These are phyloP conservation scores for Dentipellis sp. DNA, from an alignment of 768 basidiomycete species.

Conservation along the genomic window DNA sequence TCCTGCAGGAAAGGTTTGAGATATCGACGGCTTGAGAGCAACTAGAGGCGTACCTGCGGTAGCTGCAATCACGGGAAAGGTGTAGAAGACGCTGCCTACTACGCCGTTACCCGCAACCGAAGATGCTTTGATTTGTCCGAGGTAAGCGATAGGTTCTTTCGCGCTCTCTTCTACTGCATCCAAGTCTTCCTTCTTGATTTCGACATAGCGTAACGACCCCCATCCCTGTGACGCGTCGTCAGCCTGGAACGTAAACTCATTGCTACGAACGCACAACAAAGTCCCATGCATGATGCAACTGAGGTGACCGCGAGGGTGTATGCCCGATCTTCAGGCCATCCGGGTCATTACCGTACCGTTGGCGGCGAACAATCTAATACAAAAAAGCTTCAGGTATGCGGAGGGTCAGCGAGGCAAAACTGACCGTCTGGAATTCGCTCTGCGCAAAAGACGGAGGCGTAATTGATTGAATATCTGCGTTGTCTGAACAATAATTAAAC, in stretches of 20 bases:
- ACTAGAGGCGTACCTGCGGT: background rate
- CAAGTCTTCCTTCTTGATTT: conserved; percentile 6
- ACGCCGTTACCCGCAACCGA: conserved; percentile 13
- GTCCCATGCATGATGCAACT: conserved; percentile 10
- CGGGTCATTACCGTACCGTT: conserved; percentile 6
- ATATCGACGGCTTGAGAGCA: background rate
- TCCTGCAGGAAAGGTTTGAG: conserved; percentile 1
- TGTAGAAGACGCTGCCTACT: conserved; percentile 13
- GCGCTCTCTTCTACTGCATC: conserved; percentile 4
- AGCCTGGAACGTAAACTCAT: background rate
- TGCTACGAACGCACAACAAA: conserved; percentile 3
- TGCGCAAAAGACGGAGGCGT: conserved; percentile 1
- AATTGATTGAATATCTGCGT: background rate
- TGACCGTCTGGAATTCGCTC: conserved; percentile 4
- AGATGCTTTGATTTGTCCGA: conserved; percentile 8
- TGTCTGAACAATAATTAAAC: background rate
- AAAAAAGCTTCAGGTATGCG: too few relatives aligned
- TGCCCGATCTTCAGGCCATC: conserved; percentile 11
- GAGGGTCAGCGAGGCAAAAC: background rate
- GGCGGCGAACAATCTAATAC: conserved; percentile 12
- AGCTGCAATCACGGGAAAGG: conserved; percentile 11
- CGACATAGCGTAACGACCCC: conserved; percentile 13
- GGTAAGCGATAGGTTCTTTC: conserved; percentile 2
- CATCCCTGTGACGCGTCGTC: conserved; percentile 7
- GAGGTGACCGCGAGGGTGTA: conserved; percentile 6